Base-by-base conservation (phyloP, 2,329 filamentous ascomycete species). In the Dothiorella sarmentorum region DNA sequence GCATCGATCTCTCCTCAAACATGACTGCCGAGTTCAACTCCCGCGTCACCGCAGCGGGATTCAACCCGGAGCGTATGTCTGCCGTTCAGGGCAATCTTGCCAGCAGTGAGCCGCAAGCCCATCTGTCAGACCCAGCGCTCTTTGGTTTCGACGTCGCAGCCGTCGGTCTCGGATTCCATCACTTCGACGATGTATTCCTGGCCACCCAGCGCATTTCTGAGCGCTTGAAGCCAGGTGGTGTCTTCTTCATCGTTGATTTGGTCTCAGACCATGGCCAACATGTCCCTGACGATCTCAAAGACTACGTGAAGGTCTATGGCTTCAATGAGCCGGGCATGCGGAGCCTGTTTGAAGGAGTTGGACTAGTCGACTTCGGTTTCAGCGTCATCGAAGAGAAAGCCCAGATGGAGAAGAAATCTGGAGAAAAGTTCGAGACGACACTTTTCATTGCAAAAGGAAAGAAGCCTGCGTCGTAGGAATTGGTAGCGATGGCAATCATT, bases 11-110 rank as follows among this genome's bases (percentile, higher is more conserved):
- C 58, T 87, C 87, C 0, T 80, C 85, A 62, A 83, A 83, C 61
- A 91, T 91, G 88, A 81, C 90, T 4, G 74, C 76, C 0, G 76
- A 79, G 6, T 92, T 87, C 75, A 91, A 91, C 68, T 72, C 75
- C 10, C 78, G 81, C 24, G 85, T 84, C 18, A 55, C 40, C 3
- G 44, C 59, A 7, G 63, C 65, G 9, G 63, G 63, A 7, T 35
- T 72, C 3, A 47, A 64, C 0, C 24, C 49, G 2, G 38, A 59
- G 2, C 61, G 59, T 15, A 66, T 72, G 35, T 60, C 63, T 15
- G 71, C 70, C 27, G 61, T 69, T 0, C 61, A 66, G 3, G 72
- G 74, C 7, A 68, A 79, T 60, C 62, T 79, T 0, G 68, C 74
- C 44, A 64, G 69, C 35, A 67, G 67, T 4, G 55, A 68, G 5